Evolutionary conservation across 192 early-diverging fungal species (phyloP), one percentile per base, ranked within the genome.

Genomic region (Umbelopsis vinacea): DNA sequence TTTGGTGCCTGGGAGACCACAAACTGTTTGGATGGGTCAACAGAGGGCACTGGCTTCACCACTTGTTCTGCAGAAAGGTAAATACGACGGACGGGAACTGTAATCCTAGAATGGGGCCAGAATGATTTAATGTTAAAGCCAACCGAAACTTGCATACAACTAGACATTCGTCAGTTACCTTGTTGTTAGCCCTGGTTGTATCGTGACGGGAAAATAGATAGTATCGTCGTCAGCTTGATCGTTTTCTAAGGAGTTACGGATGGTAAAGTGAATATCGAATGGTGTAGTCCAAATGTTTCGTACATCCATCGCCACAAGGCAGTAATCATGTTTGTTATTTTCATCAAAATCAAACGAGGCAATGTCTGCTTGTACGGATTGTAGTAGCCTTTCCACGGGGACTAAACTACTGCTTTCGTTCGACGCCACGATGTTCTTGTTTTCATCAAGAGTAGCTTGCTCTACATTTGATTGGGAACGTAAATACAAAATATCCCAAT

Each of bases 231-330:
- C 14, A 9, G 37, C 47, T 24, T 70, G 46, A 6, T 69, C 68
- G 6, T 40, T 46, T 23, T 76, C 70, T 33, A 67, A 71, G 80
- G 81, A 84, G 74, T 94, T 90, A 81, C 86, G 87, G 46, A 93
- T 82, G 26, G 85, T 79, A 84, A 94, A 92, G 0, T 76, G 74
- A 24, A 94, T 85, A 52, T 95, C 89, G 72, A 95, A 93, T 19
- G 90, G 85, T 17, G 86, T 74, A 7, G 82, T 87, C 89, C 91
- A 92, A 15, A 85, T 72, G 75, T 95, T 95, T 48, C 86, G 75
- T 26, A 95, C 75, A 83, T 95, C 93, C 82, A 95, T 73, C 9
- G 91, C 93, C 26, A 94, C 76, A 29, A 95, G 66, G 81, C 89
- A 95, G 52, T 89, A 92, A 35, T 93, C 89, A 53, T 85, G 81